Conservation (phyloP, 139 green algal genomes). For the Penium margaritaceum region DNA sequence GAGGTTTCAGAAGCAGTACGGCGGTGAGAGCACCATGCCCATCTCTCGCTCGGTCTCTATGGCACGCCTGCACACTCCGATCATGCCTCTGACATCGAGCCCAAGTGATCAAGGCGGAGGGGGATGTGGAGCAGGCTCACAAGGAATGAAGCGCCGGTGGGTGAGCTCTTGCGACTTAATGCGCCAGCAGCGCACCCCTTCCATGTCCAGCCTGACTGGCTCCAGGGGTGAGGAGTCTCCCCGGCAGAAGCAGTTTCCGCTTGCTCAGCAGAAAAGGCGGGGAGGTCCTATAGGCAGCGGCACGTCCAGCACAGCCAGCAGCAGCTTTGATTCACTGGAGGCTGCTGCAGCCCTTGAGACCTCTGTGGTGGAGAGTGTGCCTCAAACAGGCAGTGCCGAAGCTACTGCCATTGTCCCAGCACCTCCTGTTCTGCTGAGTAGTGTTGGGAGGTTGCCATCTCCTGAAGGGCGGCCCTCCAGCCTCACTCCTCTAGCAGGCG, state of each 20-base stretch:
- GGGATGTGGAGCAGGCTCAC: background rate
- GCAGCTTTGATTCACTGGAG: background rate
- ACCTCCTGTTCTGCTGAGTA: too few relatives aligned
- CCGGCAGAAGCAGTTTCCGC: background rate
- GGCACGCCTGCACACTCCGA: constrained; percentile 26
- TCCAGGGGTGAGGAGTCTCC: background rate
- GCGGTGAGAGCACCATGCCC: background rate
- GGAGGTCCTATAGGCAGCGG: too few relatives aligned
- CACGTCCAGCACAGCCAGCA: too few relatives aligned
- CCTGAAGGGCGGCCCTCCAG: too few relatives aligned
- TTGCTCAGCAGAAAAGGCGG: background rate
- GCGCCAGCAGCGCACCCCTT: too few relatives aligned
- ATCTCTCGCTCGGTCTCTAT: constrained; percentile 15
- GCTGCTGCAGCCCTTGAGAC: too few relatives aligned
- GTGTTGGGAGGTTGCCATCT: too few relatives aligned
- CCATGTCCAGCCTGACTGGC: too few relatives aligned
- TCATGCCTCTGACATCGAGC: background rate
- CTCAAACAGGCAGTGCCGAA: too few relatives aligned
- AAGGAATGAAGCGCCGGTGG: background rate
- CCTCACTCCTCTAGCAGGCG: too few relatives aligned
- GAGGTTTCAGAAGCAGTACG: constrained; percentile 22
- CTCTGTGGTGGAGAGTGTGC: too few relatives aligned
- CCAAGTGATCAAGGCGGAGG: background rate
- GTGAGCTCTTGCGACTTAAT: constrained; percentile 1
- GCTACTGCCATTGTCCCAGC: too few relatives aligned